Evolutionary conservation across 768 basidiomycete species (phyloP), one percentile per base, ranked within the genome.

Genomic region (Auriscalpium microsporum): DNA sequence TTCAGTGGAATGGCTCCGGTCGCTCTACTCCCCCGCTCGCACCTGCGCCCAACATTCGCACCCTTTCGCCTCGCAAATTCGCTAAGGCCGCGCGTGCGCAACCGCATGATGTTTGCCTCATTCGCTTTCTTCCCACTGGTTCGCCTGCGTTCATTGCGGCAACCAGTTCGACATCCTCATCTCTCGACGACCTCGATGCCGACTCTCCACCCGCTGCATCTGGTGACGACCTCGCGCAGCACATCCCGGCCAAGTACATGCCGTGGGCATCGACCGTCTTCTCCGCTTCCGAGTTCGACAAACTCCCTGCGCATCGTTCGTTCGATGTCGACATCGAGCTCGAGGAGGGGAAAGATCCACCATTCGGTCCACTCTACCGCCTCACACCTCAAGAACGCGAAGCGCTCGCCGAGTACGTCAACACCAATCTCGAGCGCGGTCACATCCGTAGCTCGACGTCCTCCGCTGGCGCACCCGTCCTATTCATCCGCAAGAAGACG

Each of bases 281-380:
- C 53, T 58, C 56, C 3, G 54, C 62, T 3, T 40, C 45, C 4
- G 54, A 65, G 13, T 65, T 67, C 8, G 60, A 69, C 17, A 63
- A 62, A 16, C 68, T 76, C 1, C 70, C 73, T 4, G 64, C 61
- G 10, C 70, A 71, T 55, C 59, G 64, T 1, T 58, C 61, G 0
- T 74, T 70, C 63, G 73, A 77, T 52, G 63, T 68, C 21, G 58
- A 61, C 7, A 75, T 75, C 50, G 60, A 73, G 17, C 58, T 73
- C 3, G 65, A 67, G 16, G 61, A 65, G 2, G 69, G 63, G 34
- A 59, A 58, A 16, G 55, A 59, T 8, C 68, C 69, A 0, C 62
- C 65, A 0, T 58, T 63, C 8, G 67, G 64, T n/a, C 67, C 67
- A 4, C 60, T 76, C 6, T 77, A 76, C 49, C 63, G 64, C 1